These are phyloP conservation scores for Lactarius sanguifluus DNA, from an alignment of 768 basidiomycete species.

Conservation along the genomic window DNA sequence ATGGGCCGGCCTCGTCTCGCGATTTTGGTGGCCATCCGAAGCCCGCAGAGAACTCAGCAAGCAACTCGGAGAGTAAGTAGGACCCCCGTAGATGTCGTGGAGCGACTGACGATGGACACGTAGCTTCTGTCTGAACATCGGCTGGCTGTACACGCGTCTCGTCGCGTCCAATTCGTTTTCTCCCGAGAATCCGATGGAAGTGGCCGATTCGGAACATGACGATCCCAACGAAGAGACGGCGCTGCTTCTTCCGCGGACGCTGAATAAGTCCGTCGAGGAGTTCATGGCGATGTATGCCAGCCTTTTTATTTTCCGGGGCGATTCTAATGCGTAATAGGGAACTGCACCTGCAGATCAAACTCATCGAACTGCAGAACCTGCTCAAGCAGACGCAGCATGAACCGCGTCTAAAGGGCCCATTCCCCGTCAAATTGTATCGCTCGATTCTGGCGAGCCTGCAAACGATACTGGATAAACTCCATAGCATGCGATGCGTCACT, in stretches of 20 bases:
- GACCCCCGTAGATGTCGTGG: not conserved
- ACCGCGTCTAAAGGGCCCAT: constrained; percentile 93
- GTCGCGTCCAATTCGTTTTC: constrained; percentile 84
- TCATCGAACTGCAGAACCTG: constrained; percentile 83
- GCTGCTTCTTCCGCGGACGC: constrained; percentile 39
- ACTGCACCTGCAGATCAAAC: constrained; percentile 86
- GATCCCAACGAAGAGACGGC: constrained; percentile 33
- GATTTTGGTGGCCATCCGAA: constrained; percentile 96
- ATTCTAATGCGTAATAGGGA: constrained; percentile 57
- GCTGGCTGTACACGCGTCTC: constrained; percentile 91
- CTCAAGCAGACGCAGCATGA: constrained; percentile 89
- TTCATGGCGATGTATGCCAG: constrained; percentile 87
- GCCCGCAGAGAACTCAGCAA: constrained; percentile 85
- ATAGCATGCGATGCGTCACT: constrained; percentile 97
- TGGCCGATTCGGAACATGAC: constrained; percentile 27
- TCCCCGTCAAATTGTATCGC: constrained; percentile 83
- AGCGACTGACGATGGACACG: constrained; percentile 11
- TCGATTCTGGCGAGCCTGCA: constrained; percentile 80
- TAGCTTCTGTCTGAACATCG: constrained; percentile 90
- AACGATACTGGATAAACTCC: constrained; percentile 82
- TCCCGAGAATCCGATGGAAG: constrained; percentile 43
- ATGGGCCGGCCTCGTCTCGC: constrained; percentile 85
- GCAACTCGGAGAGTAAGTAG: constrained; percentile 77
- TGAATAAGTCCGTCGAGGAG: constrained; percentile 68
- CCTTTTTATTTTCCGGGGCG: not conserved